Base-by-base conservation (phyloP, 2,329 filamentous ascomycete species). In the Pseudogymnoascus sp. region DNA sequence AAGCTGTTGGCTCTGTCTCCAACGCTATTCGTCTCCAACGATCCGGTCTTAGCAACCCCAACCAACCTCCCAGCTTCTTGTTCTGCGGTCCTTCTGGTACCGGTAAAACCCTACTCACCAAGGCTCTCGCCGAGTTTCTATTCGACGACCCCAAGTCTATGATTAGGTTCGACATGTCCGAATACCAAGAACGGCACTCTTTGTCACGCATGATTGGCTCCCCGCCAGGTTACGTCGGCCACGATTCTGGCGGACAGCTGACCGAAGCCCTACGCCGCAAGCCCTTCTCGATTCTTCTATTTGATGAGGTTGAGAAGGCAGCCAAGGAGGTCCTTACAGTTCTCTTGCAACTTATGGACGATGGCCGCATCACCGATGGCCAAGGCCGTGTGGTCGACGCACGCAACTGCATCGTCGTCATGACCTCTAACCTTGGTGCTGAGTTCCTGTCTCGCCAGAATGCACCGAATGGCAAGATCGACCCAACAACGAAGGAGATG, bases 161-260 rank as follows among this genome's bases (percentile, higher is more conserved):
- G 94, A 96, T 99, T 69, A 89, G 94, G 38, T 96, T 99, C 77
- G 94, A 99, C 73, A 99, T 99, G 94, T 97, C 93, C 4, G 94
- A 99, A 75, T 99, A 99, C 75, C 95, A 99, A 75, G 94, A 99
- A 76, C 88, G 93, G 4, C 94, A 99, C 74, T 89, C 93, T 0
- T 83, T 99, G 12, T 96, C 91, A 73, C 86, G 94, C 63, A 97
- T 99, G 91, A 99, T 99, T 68, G 94, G 94, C 72, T 92, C 94
- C 18, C 94, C 94, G 18, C 94, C 94, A 4, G 94, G 94, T 65
- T 99, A 99, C 68, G 92, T 99, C 63, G 94, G 94, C 14, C 93
- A 99, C 72, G 94, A 99, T 71, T 86, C 94, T 33, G 94, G 94
- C 68, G 94, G 94, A 60, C 94, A 99, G 74, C 84, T 99, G 60